Conservation (phyloP, 2,329 filamentous ascomycete species). For the Septoria petroselini region DNA sequence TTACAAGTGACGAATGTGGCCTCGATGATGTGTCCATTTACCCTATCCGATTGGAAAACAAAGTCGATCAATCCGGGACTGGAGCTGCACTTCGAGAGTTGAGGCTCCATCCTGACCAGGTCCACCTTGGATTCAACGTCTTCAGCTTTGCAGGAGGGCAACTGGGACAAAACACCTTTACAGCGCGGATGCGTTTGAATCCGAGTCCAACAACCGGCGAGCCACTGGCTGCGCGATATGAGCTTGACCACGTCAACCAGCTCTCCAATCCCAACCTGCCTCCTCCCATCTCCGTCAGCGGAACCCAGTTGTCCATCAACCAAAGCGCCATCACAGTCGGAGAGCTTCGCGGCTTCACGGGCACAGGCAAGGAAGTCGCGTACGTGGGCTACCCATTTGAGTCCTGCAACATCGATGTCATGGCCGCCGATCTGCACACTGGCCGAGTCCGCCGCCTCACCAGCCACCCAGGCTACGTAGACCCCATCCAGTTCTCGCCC, state of each 20-base stretch:
- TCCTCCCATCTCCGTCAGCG: conserved; percentile 29
- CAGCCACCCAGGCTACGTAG: conserved; percentile 46
- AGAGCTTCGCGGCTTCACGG: conserved; percentile 48
- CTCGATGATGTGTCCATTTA: conserved; percentile 42
- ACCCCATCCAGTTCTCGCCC: conserved; percentile 45
- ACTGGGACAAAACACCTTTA: conserved; percentile 36
- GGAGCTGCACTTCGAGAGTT: conserved; percentile 44
- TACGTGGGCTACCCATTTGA: conserved; percentile 45
- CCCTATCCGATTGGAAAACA: conserved; percentile 42
- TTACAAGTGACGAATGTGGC: conserved; percentile 41
- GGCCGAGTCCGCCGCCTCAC: conserved; percentile 46
- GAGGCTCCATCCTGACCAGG: conserved; percentile 47
- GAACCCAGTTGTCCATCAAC: conserved; percentile 35
- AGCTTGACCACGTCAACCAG: conserved; percentile 42
- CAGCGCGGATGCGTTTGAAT: conserved; percentile 45
- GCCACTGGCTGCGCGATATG: conserved; percentile 39
- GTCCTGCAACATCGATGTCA: conserved; percentile 48
- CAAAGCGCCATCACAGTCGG: conserved; percentile 40
- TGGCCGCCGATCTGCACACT: conserved; percentile 43
- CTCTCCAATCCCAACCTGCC: conserved; percentile 33
- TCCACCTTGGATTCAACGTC: conserved; percentile 46
- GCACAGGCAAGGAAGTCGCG: conserved; percentile 43
- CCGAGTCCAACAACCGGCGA: conserved; percentile 34
- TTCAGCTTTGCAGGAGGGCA: conserved; percentile 33
- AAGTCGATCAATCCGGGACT: conserved; percentile 35